Percentiles rank a stretch among this genome's conserved stretches.
Conservation (phyloP, 495 filamentous ascomycete genomes). For the Podospora bellae-mahoneyi region DNA sequence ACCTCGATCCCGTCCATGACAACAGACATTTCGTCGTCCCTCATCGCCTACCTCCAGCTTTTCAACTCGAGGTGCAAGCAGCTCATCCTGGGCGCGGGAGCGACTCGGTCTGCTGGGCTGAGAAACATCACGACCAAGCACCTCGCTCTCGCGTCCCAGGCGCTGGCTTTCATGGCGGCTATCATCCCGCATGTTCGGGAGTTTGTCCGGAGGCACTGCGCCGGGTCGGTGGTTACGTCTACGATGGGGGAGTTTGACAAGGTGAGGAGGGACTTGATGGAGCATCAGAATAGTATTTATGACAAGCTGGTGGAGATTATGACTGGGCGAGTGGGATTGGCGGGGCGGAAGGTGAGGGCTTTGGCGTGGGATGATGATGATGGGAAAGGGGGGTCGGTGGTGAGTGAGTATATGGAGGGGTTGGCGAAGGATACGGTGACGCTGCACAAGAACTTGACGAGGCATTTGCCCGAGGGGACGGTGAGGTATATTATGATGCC, state of each 20-base stretch:
- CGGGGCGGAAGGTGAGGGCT: slow-evolving; percentile 71
- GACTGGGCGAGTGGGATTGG: slow-evolving; percentile 68
- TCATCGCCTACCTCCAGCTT: slow-evolving; percentile 65
- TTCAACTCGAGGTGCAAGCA: slow-evolving; percentile 95
- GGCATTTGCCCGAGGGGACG: slow-evolving; percentile 74
- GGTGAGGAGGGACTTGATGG: slow-evolving; percentile 80
- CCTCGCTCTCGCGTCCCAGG: slow-evolving; percentile 87
- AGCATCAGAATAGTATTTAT: slow-evolving; percentile 90
- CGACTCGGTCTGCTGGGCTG: slow-evolving; percentile 82
- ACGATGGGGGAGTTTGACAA: slow-evolving; percentile 91
- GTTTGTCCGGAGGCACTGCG: slow-evolving; percentile 76
- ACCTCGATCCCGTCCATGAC: slow-evolving; percentile 84
- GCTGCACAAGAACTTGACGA: slow-evolving; percentile 80
- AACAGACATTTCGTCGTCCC: slow-evolving; percentile 68
- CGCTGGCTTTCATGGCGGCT: slow-evolving; percentile 80
- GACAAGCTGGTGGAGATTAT: slow-evolving; percentile 97
- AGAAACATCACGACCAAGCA: slow-evolving; percentile 97
- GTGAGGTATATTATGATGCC: slow-evolving; percentile 84
- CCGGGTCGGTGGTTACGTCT: slow-evolving; percentile 41
- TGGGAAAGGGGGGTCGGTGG: slow-evolving; percentile 18
- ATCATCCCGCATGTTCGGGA: slow-evolving; percentile 89
- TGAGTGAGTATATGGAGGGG: slow-evolving; percentile 84
- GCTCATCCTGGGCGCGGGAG: slow-evolving; percentile 90
- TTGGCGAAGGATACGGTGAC: slow-evolving; percentile 85
- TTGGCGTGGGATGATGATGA: slow-evolving; percentile 64